Conservation (phyloP, 2,329 filamentous ascomycete species). For the Lasiodiplodia citricola region DNA sequence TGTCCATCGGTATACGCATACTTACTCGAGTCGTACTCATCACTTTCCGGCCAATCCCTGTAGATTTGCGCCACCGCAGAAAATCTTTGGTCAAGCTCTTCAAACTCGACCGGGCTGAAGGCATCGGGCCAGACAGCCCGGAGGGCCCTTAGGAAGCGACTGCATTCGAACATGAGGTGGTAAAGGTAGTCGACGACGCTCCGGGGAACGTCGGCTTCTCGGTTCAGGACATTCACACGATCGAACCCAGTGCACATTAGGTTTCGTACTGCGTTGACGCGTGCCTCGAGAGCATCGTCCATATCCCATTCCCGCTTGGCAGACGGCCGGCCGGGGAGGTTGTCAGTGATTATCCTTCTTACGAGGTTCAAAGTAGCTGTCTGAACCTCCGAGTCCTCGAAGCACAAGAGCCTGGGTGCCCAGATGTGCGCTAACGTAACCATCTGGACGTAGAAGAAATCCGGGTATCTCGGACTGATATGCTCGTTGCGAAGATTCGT, state of each 20-base stretch:
- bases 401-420: slow-evolving; percentile 36
- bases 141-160: slow-evolving; percentile 3
- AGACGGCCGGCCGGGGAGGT: background rate
- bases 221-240: background rate
- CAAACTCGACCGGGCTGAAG: background rate
- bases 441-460: slow-evolving; percentile 34
- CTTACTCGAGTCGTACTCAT: slow-evolving; percentile 27
- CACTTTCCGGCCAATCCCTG: slow-evolving; percentile 20
- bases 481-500: slow-evolving; percentile 34
- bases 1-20: background rate
- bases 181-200: slow-evolving; percentile 8
- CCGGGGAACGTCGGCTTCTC: slow-evolving; percentile 4
- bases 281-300: background rate
- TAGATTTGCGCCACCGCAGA: background rate
- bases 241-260: background rate
- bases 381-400: slow-evolving; percentile 39
- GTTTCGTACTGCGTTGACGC: background rate
- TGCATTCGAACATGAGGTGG: slow-evolving; percentile 6
- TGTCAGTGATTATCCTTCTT: slow-evolving; percentile 33
- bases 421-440: slow-evolving; percentile 33
- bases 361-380: slow-evolving; percentile 33
- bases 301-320: background rate
- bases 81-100: slow-evolving; percentile 7
- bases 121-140: background rate
- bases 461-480: slow-evolving; percentile 31